Conservation (phyloP, 352 stramenopile genomes). For the Phytophthora pluvialis region DNA sequence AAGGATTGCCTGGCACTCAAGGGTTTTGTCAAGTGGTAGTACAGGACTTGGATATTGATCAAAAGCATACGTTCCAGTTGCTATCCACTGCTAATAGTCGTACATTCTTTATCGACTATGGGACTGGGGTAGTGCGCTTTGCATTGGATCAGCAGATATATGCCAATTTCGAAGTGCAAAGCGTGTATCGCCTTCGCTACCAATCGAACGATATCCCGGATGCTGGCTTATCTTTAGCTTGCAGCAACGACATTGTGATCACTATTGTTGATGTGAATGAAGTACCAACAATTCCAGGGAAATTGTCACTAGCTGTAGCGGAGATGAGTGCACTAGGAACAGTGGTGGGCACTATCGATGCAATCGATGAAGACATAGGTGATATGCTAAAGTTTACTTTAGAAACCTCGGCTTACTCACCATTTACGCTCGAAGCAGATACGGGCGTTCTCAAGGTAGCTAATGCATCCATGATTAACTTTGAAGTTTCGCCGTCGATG, state of each 20-base stretch:
- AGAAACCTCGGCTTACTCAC: neutral
- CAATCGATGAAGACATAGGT: slow-evolving; percentile 21
- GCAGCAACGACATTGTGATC: slow-evolving; percentile 50
- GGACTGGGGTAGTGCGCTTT: slow-evolving; percentile 45
- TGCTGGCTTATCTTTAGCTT: slow-evolving; percentile 44
- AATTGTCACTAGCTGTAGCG: slow-evolving; percentile 18
- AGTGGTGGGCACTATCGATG: slow-evolving; percentile 19
- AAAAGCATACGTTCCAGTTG: slow-evolving; percentile 58
- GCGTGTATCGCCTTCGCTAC: slow-evolving; percentile 51
- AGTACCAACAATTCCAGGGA: slow-evolving; percentile 35
- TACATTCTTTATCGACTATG: slow-evolving; percentile 34
- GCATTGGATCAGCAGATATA: slow-evolving; percentile 20
- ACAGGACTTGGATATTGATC: slow-evolving; percentile 45
- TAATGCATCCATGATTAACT: slow-evolving; percentile 24
- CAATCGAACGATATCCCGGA: slow-evolving; percentile 53
- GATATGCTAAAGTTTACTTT: slow-evolving; percentile 27
- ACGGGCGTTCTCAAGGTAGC: slow-evolving; percentile 21
- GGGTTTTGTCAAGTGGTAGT: slow-evolving; percentile 45
- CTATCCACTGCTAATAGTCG: slow-evolving; percentile 33
- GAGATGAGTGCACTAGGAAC: slow-evolving; percentile 39
- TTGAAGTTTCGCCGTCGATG: slow-evolving; percentile 17
- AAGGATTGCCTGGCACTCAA: slow-evolving; percentile 40
- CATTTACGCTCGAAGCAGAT: slow-evolving; percentile 20
- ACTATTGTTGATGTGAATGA: slow-evolving; percentile 61
- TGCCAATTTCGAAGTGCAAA: slow-evolving; percentile 54